Evolutionary conservation across 2,329 filamentous ascomycete genomes (phyloP).

Genomic region (Phyllosticta citribraziliensis): DNA sequence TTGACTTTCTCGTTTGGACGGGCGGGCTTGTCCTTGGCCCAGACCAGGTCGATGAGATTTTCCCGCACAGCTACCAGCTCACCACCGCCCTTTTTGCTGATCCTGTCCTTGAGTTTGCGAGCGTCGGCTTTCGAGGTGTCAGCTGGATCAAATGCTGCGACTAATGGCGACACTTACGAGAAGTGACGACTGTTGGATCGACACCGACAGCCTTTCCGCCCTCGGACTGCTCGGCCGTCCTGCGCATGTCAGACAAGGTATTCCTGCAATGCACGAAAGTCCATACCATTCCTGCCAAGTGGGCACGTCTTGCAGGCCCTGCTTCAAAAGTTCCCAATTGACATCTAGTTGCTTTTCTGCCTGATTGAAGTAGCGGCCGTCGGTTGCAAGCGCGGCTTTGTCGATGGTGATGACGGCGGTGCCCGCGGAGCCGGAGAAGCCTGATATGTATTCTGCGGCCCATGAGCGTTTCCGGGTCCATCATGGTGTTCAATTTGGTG

Average conservation of each 20-base stretch:
- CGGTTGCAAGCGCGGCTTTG: conserved; percentile 83
- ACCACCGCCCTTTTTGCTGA: conserved; percentile 75
- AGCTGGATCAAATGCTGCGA: neutral
- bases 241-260: conserved; percentile 16
- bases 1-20: conserved; percentile 68
- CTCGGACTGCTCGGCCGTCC: conserved; percentile 69
- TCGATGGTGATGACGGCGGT: conserved; percentile 80
- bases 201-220: conserved; percentile 83
- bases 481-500: conserved; percentile 8
- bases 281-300: conserved; percentile 92
- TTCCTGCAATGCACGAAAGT: neutral
- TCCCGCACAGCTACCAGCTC: conserved; percentile 64
- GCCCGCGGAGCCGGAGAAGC: conserved; percentile 90
- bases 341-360: conserved; percentile 78
- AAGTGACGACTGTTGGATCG: conserved; percentile 79
- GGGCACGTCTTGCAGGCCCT: conserved; percentile 84
- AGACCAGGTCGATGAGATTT: conserved; percentile 88
- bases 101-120: conserved; percentile 70
- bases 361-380: conserved; percentile 97
- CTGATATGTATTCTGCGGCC: conserved; percentile 65
- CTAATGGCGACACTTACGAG: conserved; percentile 30
- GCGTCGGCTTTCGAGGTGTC: conserved; percentile 42
- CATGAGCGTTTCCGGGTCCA: conserved; percentile 13
- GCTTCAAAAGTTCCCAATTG: conserved; percentile 89
- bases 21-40: conserved; percentile 63